Evolutionary conservation across 2,329 filamentous ascomycete genomes (phyloP).

Genomic region (Rhynchosporium graminicola): DNA sequence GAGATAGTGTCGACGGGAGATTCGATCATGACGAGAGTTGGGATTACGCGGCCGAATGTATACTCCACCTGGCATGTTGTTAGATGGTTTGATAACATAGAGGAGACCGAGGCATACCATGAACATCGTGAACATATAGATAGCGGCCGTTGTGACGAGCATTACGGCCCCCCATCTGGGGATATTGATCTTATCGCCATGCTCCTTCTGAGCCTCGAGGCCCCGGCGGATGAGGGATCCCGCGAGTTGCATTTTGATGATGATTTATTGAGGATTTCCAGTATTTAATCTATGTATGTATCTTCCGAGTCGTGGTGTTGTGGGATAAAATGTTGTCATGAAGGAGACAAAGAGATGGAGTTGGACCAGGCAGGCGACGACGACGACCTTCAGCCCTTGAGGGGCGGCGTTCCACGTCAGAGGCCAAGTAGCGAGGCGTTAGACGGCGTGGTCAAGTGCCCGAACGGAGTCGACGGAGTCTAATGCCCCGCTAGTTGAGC

Average conservation of each 20-base stretch:
- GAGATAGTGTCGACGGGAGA: slow-evolving; percentile 52
- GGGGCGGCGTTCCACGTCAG: not conserved
- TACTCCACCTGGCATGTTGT: slow-evolving; percentile 49
- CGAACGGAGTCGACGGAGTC: not conserved
- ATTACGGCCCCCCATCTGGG: slow-evolving; percentile 33
- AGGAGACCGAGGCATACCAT: slow-evolving; percentile 22
- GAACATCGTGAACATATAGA: slow-evolving; percentile 22
- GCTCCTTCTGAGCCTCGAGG: slow-evolving; percentile 20
- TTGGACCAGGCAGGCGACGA: slow-evolving; percentile 10
- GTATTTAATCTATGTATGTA: not conserved
- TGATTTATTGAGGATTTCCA: not conserved
- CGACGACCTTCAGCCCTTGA: not conserved
- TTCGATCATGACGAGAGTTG: slow-evolving; percentile 65
- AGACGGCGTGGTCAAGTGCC: slow-evolving; percentile 1
- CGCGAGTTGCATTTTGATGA: slow-evolving; percentile 18
- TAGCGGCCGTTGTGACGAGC: slow-evolving; percentile 21
- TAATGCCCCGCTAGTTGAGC: not conserved
- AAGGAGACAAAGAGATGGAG: slow-evolving; percentile 6
- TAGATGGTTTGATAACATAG: slow-evolving; percentile 11
- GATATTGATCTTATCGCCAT: slow-evolving; percentile 23
- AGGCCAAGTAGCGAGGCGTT: slow-evolving; percentile 7
- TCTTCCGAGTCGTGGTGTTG: slow-evolving; percentile 5
- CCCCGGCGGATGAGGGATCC: slow-evolving; percentile 24
- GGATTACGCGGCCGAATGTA: slow-evolving; percentile 59
- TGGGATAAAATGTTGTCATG: slow-evolving; percentile 5